Base-by-base conservation (phyloP, 2,329 filamentous ascomycete genomes). In the Parastagonospora avenae region DNA sequence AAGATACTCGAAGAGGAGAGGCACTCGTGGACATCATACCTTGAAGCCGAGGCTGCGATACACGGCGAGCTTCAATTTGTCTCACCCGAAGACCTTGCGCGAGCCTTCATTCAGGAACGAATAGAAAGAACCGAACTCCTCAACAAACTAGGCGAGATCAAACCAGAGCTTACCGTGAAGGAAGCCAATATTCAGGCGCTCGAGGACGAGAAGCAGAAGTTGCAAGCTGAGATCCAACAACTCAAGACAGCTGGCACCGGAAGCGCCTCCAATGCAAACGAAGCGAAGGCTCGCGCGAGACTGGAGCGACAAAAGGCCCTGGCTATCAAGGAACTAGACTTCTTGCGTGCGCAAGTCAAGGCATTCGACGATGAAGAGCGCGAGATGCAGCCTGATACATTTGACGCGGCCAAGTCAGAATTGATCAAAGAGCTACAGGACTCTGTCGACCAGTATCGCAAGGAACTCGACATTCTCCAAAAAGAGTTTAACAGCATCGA, bases 321-420 rank as follows among this genome's bases (percentile, higher is more conserved):
- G 7, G 91, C 92, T 0, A 82, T 91, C 19, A 97, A 97, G 68
- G 95, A 99, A 71, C 91, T 94, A 0, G 92, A 97, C 61, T 96
- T 96, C 70, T 82, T 99, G 6, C 89, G 94, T 16, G 93, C 91
- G 0, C 94, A 99, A 73, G 82, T 97, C 47, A 92, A 92, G 75
- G 88, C 90, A 0, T 77, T 95, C 53, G 91, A 97, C 65, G 84
- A 85, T 0, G 94, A 99, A 73, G 92, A 97, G 64, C 85, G 86
- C 46, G 92, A 92, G 0, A 89, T 97, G 76, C 86, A 93, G 48
- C 85, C 90, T 0, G 90, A 91, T 30, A 86, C 84, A 37, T 88
- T 89, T 46, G 91, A 99, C 64, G 84, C 89, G 59, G 82, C 85
- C 15, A 93, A 92, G 57, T 78, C 82, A 0, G 81, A 87, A 55